Evolutionary conservation across 139 green algal genomes (phyloP).

Genomic region (Chlorella ohadii): DNA sequence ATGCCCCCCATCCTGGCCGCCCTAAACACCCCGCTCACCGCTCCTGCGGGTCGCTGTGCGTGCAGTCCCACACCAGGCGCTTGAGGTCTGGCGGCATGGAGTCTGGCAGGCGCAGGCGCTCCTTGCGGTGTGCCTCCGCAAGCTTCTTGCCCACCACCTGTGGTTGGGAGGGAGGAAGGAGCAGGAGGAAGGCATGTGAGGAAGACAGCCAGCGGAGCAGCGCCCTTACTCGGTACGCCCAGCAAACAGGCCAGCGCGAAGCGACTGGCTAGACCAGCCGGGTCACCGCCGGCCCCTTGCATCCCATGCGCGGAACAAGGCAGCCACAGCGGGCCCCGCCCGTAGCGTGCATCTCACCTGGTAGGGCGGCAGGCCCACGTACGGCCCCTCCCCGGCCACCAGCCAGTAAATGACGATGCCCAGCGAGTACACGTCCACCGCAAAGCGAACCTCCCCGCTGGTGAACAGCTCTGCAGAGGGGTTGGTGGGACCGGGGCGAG

Average conservation of each 20-base stretch:
- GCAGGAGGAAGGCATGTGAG: background rate
- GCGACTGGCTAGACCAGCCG: no score
- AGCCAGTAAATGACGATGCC: conserved; percentile 26
- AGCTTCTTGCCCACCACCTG: conserved; percentile 29
- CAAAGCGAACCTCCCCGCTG: background rate
- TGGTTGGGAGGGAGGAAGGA: no score
- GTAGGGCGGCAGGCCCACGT: background rate
- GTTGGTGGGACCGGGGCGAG: no score
- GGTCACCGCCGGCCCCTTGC: no score
- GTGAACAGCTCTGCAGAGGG: conserved; percentile 18
- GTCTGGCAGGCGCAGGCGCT: background rate
- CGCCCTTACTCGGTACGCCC: no score
- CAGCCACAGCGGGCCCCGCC: no score
- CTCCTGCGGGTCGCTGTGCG: background rate
- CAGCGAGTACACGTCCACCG: conserved; percentile 9
- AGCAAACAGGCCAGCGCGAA: background rate
- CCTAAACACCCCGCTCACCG: conserved; percentile 1
- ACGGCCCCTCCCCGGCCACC: conserved; percentile 6
- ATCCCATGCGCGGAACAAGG: no score
- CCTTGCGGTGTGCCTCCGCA: background rate
- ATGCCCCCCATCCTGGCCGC: no score
- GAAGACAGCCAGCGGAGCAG: background rate
- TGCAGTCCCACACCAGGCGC: conserved; percentile 27
- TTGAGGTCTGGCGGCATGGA: background rate
- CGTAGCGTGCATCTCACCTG: conserved; percentile 9